Conservation (phyloP, 75 land plant species). For the Cryptomeria japonica region DNA sequence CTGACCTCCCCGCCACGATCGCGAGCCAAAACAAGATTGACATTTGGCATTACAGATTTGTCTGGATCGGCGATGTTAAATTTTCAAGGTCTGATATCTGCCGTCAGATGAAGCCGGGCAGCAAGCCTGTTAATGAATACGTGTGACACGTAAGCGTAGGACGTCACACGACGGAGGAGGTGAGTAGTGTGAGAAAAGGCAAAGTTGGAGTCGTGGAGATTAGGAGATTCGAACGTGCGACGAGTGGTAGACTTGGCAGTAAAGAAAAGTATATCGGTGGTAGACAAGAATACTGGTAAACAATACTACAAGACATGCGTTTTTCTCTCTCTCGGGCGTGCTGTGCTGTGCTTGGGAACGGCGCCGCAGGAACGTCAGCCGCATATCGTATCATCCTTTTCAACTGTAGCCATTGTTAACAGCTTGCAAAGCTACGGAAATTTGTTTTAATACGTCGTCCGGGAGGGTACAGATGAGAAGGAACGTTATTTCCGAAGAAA, state of each 20-base stretch:
- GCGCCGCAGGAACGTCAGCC: slow-evolving; percentile 11
- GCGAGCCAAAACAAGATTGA: background rate
- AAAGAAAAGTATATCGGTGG: slow-evolving; percentile 2
- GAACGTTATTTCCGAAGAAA: background rate
- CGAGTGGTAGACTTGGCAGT: background rate
- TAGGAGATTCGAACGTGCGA: slow-evolving; percentile 11
- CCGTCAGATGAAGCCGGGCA: background rate
- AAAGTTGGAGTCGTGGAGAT: background rate
- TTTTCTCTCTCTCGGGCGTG: background rate
- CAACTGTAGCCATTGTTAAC: background rate
- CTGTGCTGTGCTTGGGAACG: slow-evolving; percentile 1
- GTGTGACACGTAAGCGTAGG: background rate
- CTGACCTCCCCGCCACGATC: background rate
- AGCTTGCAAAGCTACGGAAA: background rate
- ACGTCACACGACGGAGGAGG: background rate
- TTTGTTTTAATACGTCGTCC: background rate
- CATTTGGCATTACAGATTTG: background rate
- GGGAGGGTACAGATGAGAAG: background rate
- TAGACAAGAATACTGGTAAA: background rate
- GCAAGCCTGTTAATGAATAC: background rate
- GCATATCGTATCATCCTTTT: background rate
- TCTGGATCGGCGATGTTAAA: background rate
- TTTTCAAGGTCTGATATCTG: background rate
- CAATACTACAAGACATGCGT: background rate
- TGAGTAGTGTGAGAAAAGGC: background rate